phyloP scores from a whole-genome alignment of 176 grass and related monocot genomes.

The Eremochloa ophiuroides region DNA sequence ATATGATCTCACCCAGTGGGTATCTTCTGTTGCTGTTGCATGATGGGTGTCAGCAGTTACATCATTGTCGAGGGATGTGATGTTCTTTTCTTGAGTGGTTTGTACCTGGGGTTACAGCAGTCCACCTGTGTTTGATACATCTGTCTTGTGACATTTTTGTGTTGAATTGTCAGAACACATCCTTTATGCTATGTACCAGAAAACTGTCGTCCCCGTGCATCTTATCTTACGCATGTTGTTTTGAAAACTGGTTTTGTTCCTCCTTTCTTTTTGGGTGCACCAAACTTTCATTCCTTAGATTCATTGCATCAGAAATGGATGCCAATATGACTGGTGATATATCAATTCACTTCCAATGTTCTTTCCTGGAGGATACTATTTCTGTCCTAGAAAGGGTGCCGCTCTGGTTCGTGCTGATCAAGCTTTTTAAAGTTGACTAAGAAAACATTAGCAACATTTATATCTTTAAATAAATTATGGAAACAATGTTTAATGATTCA shows the following conservation, averaged over 20 bases:
- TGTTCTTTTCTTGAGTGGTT: constrained; percentile 15
- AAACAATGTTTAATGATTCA: too few relatives aligned
- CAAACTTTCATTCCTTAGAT: not conserved
- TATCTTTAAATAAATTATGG: not conserved
- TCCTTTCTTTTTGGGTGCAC: not conserved
- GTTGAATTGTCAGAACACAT: constrained; percentile 31
- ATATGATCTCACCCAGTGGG: not conserved
- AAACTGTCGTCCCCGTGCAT: constrained; percentile 9
- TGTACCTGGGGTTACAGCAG: constrained; percentile 26
- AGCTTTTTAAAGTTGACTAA: not conserved
- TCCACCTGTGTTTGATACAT: constrained; percentile 36
- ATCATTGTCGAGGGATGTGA: constrained; percentile 22
- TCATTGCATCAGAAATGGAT: not conserved
- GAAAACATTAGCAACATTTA: not conserved
- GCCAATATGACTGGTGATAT: not conserved
- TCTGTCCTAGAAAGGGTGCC: too few relatives aligned
- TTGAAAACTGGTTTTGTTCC: not conserved
- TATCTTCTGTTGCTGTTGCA: constrained; percentile 23
- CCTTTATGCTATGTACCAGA: not conserved
- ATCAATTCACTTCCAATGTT: not conserved
- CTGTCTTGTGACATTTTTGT: constrained; percentile 34
- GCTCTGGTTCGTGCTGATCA: not conserved
- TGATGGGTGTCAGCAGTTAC: constrained; percentile 5
- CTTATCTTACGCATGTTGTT: not conserved
- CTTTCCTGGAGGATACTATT: not conserved